phyloP scores from a whole-genome alignment of 2,329 filamentous ascomycete genomes.

The Diaporthe citrichinensis region DNA sequence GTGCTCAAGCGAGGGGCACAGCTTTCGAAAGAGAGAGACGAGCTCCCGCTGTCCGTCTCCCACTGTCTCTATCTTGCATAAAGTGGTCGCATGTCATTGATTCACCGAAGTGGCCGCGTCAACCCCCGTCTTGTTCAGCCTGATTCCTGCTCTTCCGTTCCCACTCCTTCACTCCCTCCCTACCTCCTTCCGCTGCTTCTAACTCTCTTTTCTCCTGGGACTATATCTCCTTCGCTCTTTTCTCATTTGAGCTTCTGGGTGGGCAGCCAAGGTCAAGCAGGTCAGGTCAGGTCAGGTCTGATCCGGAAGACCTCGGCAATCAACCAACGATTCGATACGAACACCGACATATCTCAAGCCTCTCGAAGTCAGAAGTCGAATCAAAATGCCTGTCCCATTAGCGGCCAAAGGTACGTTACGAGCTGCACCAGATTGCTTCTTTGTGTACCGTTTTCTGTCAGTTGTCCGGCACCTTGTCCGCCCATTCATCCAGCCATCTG shows the following conservation, averaged over 20 bases:
- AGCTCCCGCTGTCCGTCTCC: not conserved
- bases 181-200: not conserved
- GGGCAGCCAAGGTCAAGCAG: constrained; percentile 11
- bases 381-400: constrained; percentile 54
- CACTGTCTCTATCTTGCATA: constrained; percentile 17
- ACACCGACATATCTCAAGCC: not conserved
- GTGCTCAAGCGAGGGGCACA: constrained; percentile 16
- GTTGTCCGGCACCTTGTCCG: not conserved
- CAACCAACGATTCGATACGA: not conserved
- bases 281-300: not conserved
- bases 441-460: constrained; percentile 9
- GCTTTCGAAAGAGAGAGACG: not conserved
- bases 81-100: constrained; percentile 27
- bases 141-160: constrained; percentile 20
- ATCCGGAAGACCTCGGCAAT: constrained; percentile 13
- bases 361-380: constrained; percentile 3
- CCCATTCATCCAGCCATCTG: constrained; percentile 17
- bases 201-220: not conserved
- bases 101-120: constrained; percentile 24
- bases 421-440: constrained; percentile 22
- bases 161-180: not conserved
- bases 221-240: constrained; percentile 1
- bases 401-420: constrained; percentile 55
- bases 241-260: not conserved
- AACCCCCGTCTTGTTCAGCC: constrained; percentile 13